Conservation (phyloP, 768 basidiomycete species). For the Stropharia rugosoannulata region DNA sequence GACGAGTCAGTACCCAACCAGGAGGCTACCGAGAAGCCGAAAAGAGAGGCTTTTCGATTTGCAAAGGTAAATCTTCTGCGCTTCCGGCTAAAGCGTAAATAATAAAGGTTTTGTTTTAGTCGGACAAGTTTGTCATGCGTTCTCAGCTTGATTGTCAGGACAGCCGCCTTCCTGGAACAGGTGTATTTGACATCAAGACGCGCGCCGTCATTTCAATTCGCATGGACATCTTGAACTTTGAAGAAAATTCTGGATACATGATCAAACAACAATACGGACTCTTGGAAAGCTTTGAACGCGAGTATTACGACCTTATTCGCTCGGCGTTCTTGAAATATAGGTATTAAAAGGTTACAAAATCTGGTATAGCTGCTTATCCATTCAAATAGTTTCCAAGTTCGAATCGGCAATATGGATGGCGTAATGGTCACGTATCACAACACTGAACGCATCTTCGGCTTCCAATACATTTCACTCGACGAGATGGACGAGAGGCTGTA, state of each 20-base stretch:
- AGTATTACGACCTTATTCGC: constrained; percentile 93
- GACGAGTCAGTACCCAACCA: constrained; percentile 26
- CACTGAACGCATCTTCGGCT: constrained; percentile 84
- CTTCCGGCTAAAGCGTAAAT: background rate
- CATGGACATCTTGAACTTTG: constrained; percentile 80
- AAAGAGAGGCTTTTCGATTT: constrained; percentile 82
- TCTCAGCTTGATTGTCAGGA: constrained; percentile 93
- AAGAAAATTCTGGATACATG: constrained; percentile 80
- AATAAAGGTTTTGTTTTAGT: constrained; percentile 29
- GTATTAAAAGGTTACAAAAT: constrained; percentile 35
- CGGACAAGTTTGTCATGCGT: constrained; percentile 78
- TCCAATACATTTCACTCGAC: constrained; percentile 85
- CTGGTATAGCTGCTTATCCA: background rate
- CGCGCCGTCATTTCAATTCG: constrained; percentile 84
- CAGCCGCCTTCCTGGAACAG: constrained; percentile 77
- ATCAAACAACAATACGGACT: constrained; percentile 64
- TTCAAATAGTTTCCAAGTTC: constrained; percentile 78
- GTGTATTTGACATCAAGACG: constrained; percentile 96
- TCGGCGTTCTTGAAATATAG: constrained; percentile 94
- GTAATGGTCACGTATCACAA: constrained; percentile 89
- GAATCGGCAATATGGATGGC: constrained; percentile 97
- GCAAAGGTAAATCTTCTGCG: constrained; percentile 54
- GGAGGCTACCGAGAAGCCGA: constrained; percentile 27
- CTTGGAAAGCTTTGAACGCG: constrained; percentile 83
- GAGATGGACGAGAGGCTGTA: constrained; percentile 88